phyloP scores from a whole-genome alignment of 805 yeast species.

The Saturnispora ahearnii region DNA sequence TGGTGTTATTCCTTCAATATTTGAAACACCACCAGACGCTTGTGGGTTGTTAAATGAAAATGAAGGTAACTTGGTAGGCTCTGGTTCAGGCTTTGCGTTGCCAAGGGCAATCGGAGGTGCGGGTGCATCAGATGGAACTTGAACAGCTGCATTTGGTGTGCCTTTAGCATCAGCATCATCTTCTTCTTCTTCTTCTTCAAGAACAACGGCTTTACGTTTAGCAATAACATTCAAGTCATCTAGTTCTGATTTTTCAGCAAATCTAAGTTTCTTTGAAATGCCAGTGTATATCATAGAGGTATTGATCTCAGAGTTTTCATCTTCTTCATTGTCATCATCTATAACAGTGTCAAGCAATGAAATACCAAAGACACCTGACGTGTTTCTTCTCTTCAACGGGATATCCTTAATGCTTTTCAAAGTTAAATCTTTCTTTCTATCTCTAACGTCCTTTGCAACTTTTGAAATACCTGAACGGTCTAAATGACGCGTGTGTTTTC shows the following conservation, averaged over 20 bases:
- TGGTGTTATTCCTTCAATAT: background rate
- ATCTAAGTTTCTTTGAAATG: conserved; percentile 20
- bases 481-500: conserved; percentile 25
- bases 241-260: conserved; percentile 11
- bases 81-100: background rate
- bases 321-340: conserved; percentile 15
- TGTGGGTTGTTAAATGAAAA: background rate
- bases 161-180: no score
- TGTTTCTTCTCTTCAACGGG: conserved; percentile 20
- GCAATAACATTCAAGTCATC: conserved; percentile 13
- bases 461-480: conserved; percentile 8
- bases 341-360: conserved; percentile 13
- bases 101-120: background rate
- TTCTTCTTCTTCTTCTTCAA: background rate
- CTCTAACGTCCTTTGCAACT: conserved; percentile 3
- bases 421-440: conserved; percentile 7
- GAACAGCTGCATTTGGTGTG: background rate
- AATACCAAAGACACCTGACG: conserved; percentile 20
- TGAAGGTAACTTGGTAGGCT: conserved; percentile 1
- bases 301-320: conserved; percentile 2
- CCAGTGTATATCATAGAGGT: conserved; percentile 8
- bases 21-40: conserved; percentile 2
- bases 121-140: background rate
- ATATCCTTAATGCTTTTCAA: conserved; percentile 6
- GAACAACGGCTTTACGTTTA: conserved; percentile 9